Evolutionary conservation across 2,329 filamentous ascomycete species (phyloP).

Genomic region (Hymenoscyphus infarciens): DNA sequence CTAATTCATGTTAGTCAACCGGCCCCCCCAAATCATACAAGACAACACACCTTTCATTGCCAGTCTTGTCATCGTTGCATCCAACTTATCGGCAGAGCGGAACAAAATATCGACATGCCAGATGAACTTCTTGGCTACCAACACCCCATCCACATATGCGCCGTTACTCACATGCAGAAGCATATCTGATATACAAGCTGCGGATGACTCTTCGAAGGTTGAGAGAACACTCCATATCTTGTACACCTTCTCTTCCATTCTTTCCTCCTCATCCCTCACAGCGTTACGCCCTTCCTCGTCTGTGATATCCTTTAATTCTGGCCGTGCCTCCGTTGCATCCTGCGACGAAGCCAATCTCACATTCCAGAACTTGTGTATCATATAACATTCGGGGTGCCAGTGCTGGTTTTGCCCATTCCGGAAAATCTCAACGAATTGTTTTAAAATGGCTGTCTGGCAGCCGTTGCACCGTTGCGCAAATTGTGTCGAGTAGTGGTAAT

Average conservation of each 20-base stretch:
- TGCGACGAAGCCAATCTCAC: constrained; percentile 62
- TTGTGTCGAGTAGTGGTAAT: constrained; percentile 97
- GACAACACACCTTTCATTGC: constrained; percentile 69
- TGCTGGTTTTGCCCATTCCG: constrained; percentile 97
- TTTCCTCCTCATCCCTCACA: constrained; percentile 83
- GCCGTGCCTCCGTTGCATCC: constrained; percentile 44
- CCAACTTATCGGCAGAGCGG: constrained; percentile 79
- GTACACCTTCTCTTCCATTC: constrained; percentile 96
- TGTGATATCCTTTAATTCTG: constrained; percentile 47
- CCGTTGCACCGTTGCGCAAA: constrained; percentile 96
- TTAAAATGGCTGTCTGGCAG: constrained; percentile 93
- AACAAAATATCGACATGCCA: constrained; percentile 94
- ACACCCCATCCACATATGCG: constrained; percentile 88
- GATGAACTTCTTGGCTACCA: constrained; percentile 95
- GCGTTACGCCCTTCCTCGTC: constrained; percentile 66
- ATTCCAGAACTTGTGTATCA: constrained; percentile 99
- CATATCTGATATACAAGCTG: constrained; percentile 98
- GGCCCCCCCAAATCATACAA: neutral
- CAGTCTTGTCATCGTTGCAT: constrained; percentile 63
- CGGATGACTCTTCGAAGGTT: constrained; percentile 94
- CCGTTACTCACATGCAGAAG: constrained; percentile 97
- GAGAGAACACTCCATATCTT: constrained; percentile 98
- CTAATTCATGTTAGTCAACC: constrained; percentile 41
- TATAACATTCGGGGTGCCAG: constrained; percentile 99
- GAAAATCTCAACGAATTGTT: constrained; percentile 99